These are phyloP conservation scores for Linnemannia hyalina DNA, from an alignment of 192 early-diverging fungal species.

Conservation along the genomic window DNA sequence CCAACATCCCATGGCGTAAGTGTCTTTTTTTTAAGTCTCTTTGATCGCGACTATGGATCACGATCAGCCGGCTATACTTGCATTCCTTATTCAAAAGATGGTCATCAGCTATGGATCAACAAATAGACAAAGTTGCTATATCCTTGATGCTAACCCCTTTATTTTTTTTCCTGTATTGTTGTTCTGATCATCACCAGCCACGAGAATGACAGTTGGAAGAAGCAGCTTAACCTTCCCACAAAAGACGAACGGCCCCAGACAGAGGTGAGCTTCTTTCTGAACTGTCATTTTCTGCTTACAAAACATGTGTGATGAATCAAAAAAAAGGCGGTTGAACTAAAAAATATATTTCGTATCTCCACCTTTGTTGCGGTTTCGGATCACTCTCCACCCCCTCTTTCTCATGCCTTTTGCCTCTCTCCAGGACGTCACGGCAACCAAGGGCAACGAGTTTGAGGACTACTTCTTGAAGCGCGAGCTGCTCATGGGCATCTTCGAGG, in stretches of 20 bases:
- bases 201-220: constrained; percentile 83
- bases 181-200: constrained; percentile 55
- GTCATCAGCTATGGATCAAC: not conserved
- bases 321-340: not conserved
- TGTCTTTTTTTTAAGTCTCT: not conserved
- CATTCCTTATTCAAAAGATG: not conserved
- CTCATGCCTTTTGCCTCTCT: not conserved
- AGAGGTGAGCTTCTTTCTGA: constrained; percentile 57
- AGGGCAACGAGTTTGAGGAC: constrained; percentile 99
- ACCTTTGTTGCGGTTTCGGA: not conserved
- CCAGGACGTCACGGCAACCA: constrained; percentile 72
- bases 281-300: constrained; percentile 5
- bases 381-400: not conserved
- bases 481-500: constrained; percentile 99
- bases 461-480: constrained; percentile 97
- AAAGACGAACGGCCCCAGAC: constrained; percentile 96
- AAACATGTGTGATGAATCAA: not conserved
- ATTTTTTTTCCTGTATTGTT: not conserved
- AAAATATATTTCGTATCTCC: not conserved
- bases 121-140: no score
- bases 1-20: constrained; percentile 53
- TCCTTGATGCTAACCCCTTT: not conserved
- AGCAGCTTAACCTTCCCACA: constrained; percentile 78
- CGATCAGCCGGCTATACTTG: not conserved
- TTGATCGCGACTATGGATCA: not conserved